These are phyloP conservation scores for Plasmodium malariae DNA, from an alignment of 169 alveolate species.

Conservation along the genomic window DNA sequence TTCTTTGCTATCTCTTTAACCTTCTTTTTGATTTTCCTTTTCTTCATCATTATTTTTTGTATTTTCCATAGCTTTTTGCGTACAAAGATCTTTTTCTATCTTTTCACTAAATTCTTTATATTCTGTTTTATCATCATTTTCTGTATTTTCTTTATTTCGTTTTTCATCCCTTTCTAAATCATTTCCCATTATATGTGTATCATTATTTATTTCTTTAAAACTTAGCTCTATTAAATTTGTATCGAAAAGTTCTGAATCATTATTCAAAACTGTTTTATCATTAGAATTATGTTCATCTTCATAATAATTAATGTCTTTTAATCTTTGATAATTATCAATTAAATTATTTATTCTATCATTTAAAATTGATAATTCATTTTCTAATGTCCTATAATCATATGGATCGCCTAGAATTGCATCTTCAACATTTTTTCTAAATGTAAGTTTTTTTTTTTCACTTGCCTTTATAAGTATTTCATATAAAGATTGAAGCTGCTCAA, in stretches of 20 bases:
- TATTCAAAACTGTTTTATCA: slow-evolving; percentile 16
- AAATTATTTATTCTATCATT: slow-evolving; percentile 54
- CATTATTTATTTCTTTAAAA: slow-evolving; percentile 48
- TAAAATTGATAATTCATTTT: slow-evolving; percentile 54
- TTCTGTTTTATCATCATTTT: slow-evolving; percentile 12
- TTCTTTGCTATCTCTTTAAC: background rate
- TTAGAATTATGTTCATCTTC: slow-evolving; percentile 25
- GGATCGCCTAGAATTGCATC: slow-evolving; percentile 66
- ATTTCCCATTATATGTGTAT: slow-evolving; percentile 7
- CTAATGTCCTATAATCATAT: slow-evolving; percentile 41
- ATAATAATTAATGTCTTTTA: slow-evolving; percentile 38
- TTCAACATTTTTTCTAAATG: slow-evolving; percentile 71
- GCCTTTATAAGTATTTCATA: slow-evolving; percentile 49
- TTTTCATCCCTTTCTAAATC: slow-evolving; percentile 2
- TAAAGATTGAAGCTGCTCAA: slow-evolving; percentile 55
- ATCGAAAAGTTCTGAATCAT: slow-evolving; percentile 60
- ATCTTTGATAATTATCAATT: slow-evolving; percentile 50
- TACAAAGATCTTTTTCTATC: background rate
- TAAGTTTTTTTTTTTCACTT: slow-evolving; percentile 48
- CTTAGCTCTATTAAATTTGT: slow-evolving; percentile 34
- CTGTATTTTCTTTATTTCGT: slow-evolving; percentile 27
- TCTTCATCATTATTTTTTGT: background rate
- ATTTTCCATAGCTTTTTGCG: background rate
- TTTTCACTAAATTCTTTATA: background rate
- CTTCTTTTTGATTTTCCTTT: slow-evolving; percentile 3